A percentile compares a stretch with the other conserved stretches of the same genome.
phyloP scores from a whole-genome alignment of 352 stramenopile species.

The Phytophthora meadii region DNA sequence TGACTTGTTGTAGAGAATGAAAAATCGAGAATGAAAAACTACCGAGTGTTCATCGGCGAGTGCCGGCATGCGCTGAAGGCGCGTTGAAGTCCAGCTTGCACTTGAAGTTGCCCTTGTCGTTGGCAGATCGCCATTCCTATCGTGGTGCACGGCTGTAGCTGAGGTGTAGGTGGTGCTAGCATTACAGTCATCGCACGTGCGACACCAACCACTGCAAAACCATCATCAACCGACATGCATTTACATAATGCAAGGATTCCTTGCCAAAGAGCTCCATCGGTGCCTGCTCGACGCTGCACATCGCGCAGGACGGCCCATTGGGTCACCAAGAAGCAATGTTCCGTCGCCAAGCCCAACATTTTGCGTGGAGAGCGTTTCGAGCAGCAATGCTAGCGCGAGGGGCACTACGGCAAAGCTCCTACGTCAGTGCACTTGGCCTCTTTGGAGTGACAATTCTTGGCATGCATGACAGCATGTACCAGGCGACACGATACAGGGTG shows the following conservation, averaged over 20 bases:
- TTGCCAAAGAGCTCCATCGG: neutral
- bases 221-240: no score
- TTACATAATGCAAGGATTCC: neutral
- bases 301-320: conserved; percentile 18
- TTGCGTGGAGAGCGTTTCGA: conserved; percentile 1
- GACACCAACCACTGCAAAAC: conserved; percentile 1
- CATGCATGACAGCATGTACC: neutral
- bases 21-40: no score
- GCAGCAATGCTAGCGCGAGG: neutral
- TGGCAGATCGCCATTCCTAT: no score
- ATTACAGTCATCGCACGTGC: neutral
- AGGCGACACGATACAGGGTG: conserved; percentile 13
- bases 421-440: neutral
- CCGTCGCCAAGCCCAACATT: neutral
- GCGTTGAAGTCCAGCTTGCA: no score
- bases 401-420: conserved; percentile 1
- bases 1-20: no score
- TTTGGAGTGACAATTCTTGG: neutral
- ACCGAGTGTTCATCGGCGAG: no score
- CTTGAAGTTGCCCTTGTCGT: no score
- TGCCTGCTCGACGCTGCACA: conserved; percentile 19
- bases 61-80: no score
- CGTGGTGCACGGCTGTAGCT: no score
- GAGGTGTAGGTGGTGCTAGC: no score
- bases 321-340: conserved; percentile 15